Evolutionary conservation across 2,329 filamentous ascomycete genomes (phyloP), one percentile per base, ranked within the genome.

Genomic region (Ampelomyces quisqualis): DNA sequence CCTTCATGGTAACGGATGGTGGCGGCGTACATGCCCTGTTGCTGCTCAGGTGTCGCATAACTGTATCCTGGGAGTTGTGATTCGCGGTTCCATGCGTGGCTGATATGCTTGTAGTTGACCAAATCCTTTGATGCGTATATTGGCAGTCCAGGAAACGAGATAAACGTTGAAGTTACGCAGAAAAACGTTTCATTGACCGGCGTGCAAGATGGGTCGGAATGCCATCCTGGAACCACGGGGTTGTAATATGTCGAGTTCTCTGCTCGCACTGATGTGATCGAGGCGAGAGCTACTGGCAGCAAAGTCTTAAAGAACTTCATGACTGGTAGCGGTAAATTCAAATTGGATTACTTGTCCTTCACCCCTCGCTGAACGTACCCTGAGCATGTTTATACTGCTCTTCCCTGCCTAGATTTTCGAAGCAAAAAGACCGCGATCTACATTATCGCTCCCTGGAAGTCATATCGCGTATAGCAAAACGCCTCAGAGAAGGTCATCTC

Each of bases 91-190:
- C 47, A 48, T 7, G 43, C 55, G 42, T 57, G 52, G 31, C 52
- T 56, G 27, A 43, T 43, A n/a, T 34, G 28, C 19, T 43, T 42
- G 19, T 34, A 45, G 20, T 51, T 43, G 31, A 38, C 35, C 13
- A 80, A 51, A 48, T 80, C 76, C 33, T 68, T 69, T 5, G 70
- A 74, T 2, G 74, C 74, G 46, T 78, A 73, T 19, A 79, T 67
- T 0, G 76, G 76, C 2, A 77, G 53, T 0, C 76, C 76, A 0
- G 77, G 77, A 48, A 78, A 79, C 0, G 69, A 63, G 26, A 73
- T 69, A 47, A 79, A 80, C 0, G 72, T 74, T 0, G 77, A 79
- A 0, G 73, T 75, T 2, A 69, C 71, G 48, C 73, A 77, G 55
- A 74, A 77, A 53, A 76, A 78, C 3, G 71, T 74, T 14, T 68